phyloP scores from a whole-genome alignment of 2,329 filamentous ascomycete genomes.

The Pseudogymnoascus sp. region DNA sequence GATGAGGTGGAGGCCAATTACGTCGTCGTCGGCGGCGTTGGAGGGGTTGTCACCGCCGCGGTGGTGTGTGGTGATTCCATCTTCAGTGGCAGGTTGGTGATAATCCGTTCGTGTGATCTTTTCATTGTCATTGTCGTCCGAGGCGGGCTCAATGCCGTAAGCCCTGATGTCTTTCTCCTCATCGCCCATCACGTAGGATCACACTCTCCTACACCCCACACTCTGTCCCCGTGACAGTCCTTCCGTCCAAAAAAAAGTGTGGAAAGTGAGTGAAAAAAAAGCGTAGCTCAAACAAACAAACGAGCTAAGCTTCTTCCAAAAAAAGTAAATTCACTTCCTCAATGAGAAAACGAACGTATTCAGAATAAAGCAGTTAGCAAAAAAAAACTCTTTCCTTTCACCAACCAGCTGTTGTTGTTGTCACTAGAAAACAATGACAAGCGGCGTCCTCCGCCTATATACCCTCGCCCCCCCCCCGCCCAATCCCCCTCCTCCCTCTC shows the following conservation, averaged over 20 bases:
- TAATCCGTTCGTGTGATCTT: not conserved
- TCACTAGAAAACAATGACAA: too few relatives aligned
- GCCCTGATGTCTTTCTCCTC: not conserved
- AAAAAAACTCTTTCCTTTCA: not conserved
- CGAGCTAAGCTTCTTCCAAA: not conserved
- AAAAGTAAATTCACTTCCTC: not conserved
- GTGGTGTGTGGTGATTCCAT: not conserved
- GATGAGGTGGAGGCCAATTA: not conserved
- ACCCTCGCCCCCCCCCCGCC: not conserved
- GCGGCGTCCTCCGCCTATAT: constrained; percentile 1
- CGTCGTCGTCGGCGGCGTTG: not conserved
- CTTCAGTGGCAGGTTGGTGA: not conserved
- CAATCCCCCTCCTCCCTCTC: not conserved
- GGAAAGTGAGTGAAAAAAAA: not conserved
- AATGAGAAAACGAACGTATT: not conserved
- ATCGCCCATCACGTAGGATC: not conserved
- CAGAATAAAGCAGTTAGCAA: not conserved
- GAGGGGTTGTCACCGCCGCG: not conserved
- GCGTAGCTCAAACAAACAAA: not conserved
- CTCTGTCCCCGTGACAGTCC: not conserved
- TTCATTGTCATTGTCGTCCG: too few relatives aligned
- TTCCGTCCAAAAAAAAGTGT: not conserved
- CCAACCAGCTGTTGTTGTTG: too few relatives aligned
- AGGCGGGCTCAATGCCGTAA: not conserved
- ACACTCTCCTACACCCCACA: not conserved